Conservation (phyloP, 1,284 basidiomycete genomes). For the Cryptococcus sp. region DNA sequence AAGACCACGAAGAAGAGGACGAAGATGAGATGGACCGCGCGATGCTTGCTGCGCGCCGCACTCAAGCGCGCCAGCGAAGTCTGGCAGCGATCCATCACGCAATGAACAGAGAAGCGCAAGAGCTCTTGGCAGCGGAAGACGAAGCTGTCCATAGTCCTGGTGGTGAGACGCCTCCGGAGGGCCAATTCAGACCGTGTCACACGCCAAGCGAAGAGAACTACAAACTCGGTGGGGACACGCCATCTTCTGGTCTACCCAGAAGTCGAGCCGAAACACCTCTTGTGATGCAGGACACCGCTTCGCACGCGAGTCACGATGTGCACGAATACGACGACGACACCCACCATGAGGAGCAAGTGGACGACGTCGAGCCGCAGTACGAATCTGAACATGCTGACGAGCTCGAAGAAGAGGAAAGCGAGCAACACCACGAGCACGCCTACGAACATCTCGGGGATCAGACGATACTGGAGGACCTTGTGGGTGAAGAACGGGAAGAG, state of each 20-base stretch:
- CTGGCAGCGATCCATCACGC: conserved; percentile 38
- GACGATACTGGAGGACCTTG: conserved; percentile 31
- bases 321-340: background rate
- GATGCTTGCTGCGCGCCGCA: conserved; percentile 33
- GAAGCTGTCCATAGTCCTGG: conserved; percentile 10
- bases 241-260: background rate
- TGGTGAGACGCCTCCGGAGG: conserved; percentile 16
- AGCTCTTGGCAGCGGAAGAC: conserved; percentile 13
- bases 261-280: background rate
- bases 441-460: conserved; percentile 21
- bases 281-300: background rate
- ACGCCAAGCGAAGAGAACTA: conserved; percentile 29
- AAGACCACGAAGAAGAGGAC: conserved; percentile 11
- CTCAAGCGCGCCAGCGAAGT: conserved; percentile 41
- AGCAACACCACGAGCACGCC: conserved; percentile 9
- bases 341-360: conserved; percentile 12
- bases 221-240: conserved; percentile 23
- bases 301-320: background rate
- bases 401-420: background rate
- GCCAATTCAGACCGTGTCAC: conserved; percentile 18
- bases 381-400: background rate
- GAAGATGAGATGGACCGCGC: conserved; percentile 18
- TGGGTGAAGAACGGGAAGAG: conserved; percentile 18
- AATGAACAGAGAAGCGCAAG: conserved; percentile 16
- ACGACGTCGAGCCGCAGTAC: conserved; percentile 2